Base-by-base conservation (phyloP, 176 grass and related monocot species). In the Rhynchospora breviuscula region DNA sequence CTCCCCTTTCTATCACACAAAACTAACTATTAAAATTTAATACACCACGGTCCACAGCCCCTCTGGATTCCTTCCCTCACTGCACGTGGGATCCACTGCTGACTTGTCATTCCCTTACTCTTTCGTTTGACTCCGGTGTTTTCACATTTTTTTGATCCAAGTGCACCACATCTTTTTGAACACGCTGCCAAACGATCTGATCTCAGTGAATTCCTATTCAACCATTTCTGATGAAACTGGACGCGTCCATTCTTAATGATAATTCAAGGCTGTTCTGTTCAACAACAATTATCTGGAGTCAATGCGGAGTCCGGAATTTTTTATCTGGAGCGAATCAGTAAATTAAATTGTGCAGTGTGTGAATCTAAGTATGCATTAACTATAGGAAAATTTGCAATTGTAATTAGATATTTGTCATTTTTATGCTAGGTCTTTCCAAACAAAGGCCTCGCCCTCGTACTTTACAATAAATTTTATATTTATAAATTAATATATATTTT, bases 161-260 rank as follows among this genome's bases (percentile, higher is more conserved):
- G 79, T 23, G n/a, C 63, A 82, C 25, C 46, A 10, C n/a, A 7
- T 1, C 13, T 14, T 47, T 47, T 14, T 23, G 43, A 22, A 45
- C 29, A 64, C 79, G 79, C 59, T 51, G 79, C 57, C 79, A 48
- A 64, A 81, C 18, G 35, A 64, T 23, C 51, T 81, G 29, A 59
- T 7, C 17, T 49, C 15, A 70, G 74, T 14, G 17, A 52, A 2
- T 56, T 22, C 44, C 69, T 22, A 60, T 40, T 18, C 75, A 5
- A 62, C 49, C 56, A 40, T 25, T 80, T 80, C 3, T 2, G 1
- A 1, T 1, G 3, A 18, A 80, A 80, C 56, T 54, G 78, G 54
- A 80, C 6, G 15, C 0, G 2, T 79, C 75, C 21, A 29, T 79
- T 79, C 35, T 40, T 40, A 2, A 40, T 40, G 35, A 40, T 40